Evolutionary conservation across 768 basidiomycete species (phyloP), one percentile per base, ranked within the genome.

Genomic region (Inosperma sp.): DNA sequence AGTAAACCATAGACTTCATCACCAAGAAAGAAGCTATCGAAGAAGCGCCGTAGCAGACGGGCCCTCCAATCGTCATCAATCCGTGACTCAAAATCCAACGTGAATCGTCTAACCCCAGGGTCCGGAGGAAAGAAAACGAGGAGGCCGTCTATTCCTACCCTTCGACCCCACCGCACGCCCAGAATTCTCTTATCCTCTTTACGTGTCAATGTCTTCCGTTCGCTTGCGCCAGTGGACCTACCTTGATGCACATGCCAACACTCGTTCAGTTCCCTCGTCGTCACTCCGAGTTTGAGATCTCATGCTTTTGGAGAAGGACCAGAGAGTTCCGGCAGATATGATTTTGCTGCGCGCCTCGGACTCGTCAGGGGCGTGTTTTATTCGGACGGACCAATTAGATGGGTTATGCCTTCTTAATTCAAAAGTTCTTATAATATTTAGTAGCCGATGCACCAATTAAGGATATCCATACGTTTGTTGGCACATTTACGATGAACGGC

Each of bases 351-450:
- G 84, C 35, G 98, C 96, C 0, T 86, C 84, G 3, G 95, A 99
- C 60, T 70, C 81, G 3, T 85, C 86, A 21, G 96, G 96, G 2
- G 93, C 93, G 2, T 97, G 95, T 65, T 99, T 98, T 67, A 91
- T 99, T 54, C 80, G 96, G 8, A 99, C 95, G 2, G 96, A 99
- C 68, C 96, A 98, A 63, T 76, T 99, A 23, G 96, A 99, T 56
- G 96, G 96, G n/a, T n/a, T n/a, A n/a, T n/a, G n/a, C n/a, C n/a
- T n/a, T n/a, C n/a, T n/a, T n/a, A n/a, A n/a, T n/a, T n/a, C n/a
- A n/a, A n/a, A n/a, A n/a, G 90, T 33, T 23, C 51, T 16, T 49
- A 25, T 16, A 14, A 26, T n/a, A 21, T 36, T 10, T 46, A 42
- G 46, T 45, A 91, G 95, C 94, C 56, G 96, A 97, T 65, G 82